Percentiles rank a stretch among this genome's conserved stretches.
These are phyloP conservation scores for Didymella arachidicola DNA, from an alignment of 2,329 filamentous ascomycete genomes.

Conservation along the genomic window DNA sequence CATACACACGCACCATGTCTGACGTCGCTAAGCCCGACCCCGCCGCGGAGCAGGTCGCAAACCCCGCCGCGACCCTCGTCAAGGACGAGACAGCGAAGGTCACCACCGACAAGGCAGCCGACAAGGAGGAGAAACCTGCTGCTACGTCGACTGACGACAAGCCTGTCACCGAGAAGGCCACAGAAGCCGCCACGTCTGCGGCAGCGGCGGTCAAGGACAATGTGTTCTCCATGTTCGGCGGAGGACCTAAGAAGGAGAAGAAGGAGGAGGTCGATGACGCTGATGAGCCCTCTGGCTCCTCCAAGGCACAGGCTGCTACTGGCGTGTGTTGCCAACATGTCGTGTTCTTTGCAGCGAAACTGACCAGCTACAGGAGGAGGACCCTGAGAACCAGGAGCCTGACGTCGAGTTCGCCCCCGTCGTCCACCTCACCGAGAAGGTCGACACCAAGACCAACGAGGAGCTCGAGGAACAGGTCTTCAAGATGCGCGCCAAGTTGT, in stretches of 20 bases:
- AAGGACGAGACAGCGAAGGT: slow-evolving; percentile 56
- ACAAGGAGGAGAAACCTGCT: slow-evolving; percentile 34
- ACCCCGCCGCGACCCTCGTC: slow-evolving; percentile 51
- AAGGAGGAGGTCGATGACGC: slow-evolving; percentile 74
- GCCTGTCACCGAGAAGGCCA: slow-evolving; percentile 53
- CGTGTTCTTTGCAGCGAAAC: not conserved
- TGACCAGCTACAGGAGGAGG: slow-evolving; percentile 64
- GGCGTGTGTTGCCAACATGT: slow-evolving; percentile 57
- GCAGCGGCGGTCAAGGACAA: slow-evolving; percentile 58
- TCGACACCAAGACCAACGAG: slow-evolving; percentile 97
- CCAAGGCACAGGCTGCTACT: slow-evolving; percentile 55
- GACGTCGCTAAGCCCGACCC: slow-evolving; percentile 53
- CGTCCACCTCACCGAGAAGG: slow-evolving; percentile 93
- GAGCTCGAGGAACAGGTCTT: slow-evolving; percentile 96
- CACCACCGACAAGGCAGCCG: slow-evolving; percentile 49
- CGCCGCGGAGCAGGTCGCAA: slow-evolving; percentile 50
- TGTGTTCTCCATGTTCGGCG: slow-evolving; percentile 99
- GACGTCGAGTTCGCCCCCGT: slow-evolving; percentile 98
- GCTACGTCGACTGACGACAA: slow-evolving; percentile 57
- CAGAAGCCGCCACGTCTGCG: slow-evolving; percentile 48
- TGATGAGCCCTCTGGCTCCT: slow-evolving; percentile 84
- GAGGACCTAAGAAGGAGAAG: slow-evolving; percentile 96
- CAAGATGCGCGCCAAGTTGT: slow-evolving; percentile 99
- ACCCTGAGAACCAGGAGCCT: slow-evolving; percentile 86
- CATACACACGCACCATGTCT: slow-evolving; percentile 39